Base-by-base conservation (phyloP, 345 rosid species). In the Eucalyptus coolabah region DNA sequence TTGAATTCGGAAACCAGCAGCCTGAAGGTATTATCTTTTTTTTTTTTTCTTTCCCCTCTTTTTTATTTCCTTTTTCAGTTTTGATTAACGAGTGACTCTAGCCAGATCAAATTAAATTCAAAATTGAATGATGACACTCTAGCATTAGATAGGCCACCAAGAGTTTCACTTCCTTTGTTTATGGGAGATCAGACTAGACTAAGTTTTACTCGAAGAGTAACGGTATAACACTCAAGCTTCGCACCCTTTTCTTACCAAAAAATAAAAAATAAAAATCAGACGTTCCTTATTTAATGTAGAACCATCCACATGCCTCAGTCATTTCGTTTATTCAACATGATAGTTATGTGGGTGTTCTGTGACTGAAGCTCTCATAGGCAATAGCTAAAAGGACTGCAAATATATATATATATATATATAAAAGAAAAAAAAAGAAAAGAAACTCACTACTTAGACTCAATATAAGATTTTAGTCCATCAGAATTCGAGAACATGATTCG, bases 361-460 rank as follows among this genome's bases (percentile, higher is more conserved):
- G 67, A 60, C 0, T 60, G n/a, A 60, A 60, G 8, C 67, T 60
- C 67, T 60, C 67, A 28, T 28, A 28, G 67, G 6, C 32, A 28
- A 28, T 60, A 60, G 15, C 32, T 60, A 12, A 26, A 26, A 60
- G 67, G 0, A 60, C n/a, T 26, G 30, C n/a, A 14, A 16, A 6
- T 2, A 50, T 14, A 50, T 12, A 12, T 47, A 49, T n/a, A n/a
- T n/a, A n/a, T n/a, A n/a, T n/a, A n/a, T n/a, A n/a, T n/a, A n/a
- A n/a, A n/a, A n/a, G n/a, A 26, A 6, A 11, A 5, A 59, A 0
- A 12, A 59, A 59, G 1, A 1, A 11, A 59, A 59, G 8, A 59
- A 60, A 12, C n/a, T 26, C 67, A 60, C 16, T 60, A 26, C 7
- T 59, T 26, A 60, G 32, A 60, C 67, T 60, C 67, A 60, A 60